phyloP scores from a whole-genome alignment of 768 basidiomycete species.

The Hericium rajendrae region DNA sequence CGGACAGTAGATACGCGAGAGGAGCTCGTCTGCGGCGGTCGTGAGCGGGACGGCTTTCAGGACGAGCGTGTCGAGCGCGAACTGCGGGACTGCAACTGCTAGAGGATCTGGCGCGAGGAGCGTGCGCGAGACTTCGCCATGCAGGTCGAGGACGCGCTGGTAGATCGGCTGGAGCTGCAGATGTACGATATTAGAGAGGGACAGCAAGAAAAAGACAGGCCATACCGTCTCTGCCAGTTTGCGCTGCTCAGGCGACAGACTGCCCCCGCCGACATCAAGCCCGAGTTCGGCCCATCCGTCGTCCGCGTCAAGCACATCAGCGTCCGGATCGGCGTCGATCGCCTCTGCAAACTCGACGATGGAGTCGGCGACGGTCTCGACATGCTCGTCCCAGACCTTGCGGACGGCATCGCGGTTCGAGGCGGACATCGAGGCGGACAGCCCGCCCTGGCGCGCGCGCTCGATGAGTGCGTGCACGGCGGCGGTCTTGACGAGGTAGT shows the following conservation, averaged over 20 bases:
- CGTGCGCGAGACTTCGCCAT: not conserved
- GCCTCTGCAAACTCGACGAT: constrained; percentile 1
- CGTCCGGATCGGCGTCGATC: not conserved
- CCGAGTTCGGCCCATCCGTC: constrained; percentile 12
- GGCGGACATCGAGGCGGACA: constrained; percentile 15
- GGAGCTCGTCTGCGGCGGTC: constrained; percentile 9
- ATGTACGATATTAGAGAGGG: not conserved
- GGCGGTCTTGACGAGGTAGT: constrained; percentile 48
- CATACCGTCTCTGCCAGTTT: constrained; percentile 9
- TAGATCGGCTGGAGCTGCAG: constrained; percentile 6
- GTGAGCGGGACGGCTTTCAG: constrained; percentile 8
- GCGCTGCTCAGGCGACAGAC: constrained; percentile 2
- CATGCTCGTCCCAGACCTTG: constrained; percentile 14
- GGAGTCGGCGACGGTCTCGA: constrained; percentile 8
- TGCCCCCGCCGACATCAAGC: not conserved
- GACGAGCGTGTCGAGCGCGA: constrained; percentile 6
- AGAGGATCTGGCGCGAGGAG: not conserved
- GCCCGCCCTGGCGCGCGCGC: constrained; percentile 26
- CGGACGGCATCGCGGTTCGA: constrained; percentile 16
- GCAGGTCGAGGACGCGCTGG: constrained; percentile 1
- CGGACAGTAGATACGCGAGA: constrained; percentile 4
- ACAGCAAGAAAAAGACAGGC: not conserved
- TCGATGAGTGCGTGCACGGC: constrained; percentile 55
- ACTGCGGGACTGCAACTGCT: not conserved
- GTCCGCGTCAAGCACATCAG: not conserved